Conservation (phyloP, 495 filamentous ascomycete genomes). For the Aspergillus cavernicola region DNA sequence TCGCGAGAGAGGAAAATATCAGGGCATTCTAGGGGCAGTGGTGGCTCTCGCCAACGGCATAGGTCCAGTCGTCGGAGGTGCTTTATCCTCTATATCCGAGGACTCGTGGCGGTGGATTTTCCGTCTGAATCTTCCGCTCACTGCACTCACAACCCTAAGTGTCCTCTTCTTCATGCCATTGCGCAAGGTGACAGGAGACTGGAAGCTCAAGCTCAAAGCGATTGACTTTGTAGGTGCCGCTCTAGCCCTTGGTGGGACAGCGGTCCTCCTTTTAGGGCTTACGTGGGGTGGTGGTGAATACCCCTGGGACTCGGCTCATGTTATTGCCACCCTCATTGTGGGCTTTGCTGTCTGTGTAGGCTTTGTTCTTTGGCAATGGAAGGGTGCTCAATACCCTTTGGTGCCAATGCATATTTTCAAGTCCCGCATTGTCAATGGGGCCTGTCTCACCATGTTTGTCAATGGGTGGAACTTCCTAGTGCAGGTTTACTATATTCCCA, state of each 20-base stretch:
- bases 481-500: conserved; percentile 53
- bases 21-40: conserved; percentile 53
- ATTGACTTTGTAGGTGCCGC: conserved; percentile 46
- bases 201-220: conserved; percentile 46
- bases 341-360: conserved; percentile 38
- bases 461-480: conserved; percentile 54
- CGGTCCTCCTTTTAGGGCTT: conserved; percentile 47
- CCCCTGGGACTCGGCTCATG: conserved; percentile 46
- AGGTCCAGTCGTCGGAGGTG: conserved; percentile 53
- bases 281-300: conserved; percentile 51
- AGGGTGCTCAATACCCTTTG: conserved; percentile 27
- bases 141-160: conserved; percentile 39
- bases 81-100: conserved; percentile 37
- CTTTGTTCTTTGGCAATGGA: conserved; percentile 53
- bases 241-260: conserved; percentile 37
- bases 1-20: conserved; percentile 54
- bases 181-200: conserved; percentile 45
- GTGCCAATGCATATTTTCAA: conserved; percentile 49
- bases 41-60: conserved; percentile 53
- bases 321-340: conserved; percentile 45
- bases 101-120: conserved; percentile 57
- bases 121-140: conserved; percentile 47
- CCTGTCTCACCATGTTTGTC: conserved; percentile 52
- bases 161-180: conserved; percentile 53
- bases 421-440: conserved; percentile 47